Evolutionary conservation across 495 filamentous ascomycete species (phyloP), one percentile per base, ranked within the genome.

Genomic region (Thermothielavioides terrestris): DNA sequence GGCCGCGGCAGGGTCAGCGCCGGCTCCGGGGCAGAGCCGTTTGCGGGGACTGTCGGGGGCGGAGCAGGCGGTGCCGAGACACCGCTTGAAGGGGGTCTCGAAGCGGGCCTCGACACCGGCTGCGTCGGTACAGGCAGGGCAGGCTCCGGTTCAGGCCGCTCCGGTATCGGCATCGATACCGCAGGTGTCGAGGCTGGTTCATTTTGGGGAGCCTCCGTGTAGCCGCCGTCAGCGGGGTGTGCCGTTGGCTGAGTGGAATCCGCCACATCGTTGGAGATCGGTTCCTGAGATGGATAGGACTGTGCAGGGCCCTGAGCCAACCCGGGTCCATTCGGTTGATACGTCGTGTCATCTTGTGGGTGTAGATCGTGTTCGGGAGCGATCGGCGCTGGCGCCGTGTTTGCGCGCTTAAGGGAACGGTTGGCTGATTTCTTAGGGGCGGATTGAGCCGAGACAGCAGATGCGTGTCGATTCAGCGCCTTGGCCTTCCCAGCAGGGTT

Each of bases 401-500:
- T 54, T 0, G 61, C 57, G 15, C 59, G 36, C 21, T 60, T 62
- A 18, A 66, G 45, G 7, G 61, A 31, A 2, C 56, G 58, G 44
- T 21, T 50, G 3, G 47, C 14, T 4, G 46, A 22, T 30, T 55
- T 62, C 21, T 54, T 55, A 1, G 53, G 41, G 10, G 27, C 41
- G 12, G 53, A 39, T 21, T 53, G 48, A 1, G 38, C 37, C 26
- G 52, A 31, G 20, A 46, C 26, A 4, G 50, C 39, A 21, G 47
- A 28, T 15, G 50, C 38, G 1, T 47, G 51, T 36, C 59, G 51
- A 41, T 62, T 60, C 30, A 64, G 26, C 2, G 57, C 28, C 47
- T 59, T 63, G 8, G 47, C 46, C 27, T 60, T 62, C 4, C 59
- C 64, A 20, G 55, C 49, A 17, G 62, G 70, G 20, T 72, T 72